These are phyloP conservation scores for Talaromyces adpressus DNA, from an alignment of 495 filamentous ascomycete species.

Conservation along the genomic window DNA sequence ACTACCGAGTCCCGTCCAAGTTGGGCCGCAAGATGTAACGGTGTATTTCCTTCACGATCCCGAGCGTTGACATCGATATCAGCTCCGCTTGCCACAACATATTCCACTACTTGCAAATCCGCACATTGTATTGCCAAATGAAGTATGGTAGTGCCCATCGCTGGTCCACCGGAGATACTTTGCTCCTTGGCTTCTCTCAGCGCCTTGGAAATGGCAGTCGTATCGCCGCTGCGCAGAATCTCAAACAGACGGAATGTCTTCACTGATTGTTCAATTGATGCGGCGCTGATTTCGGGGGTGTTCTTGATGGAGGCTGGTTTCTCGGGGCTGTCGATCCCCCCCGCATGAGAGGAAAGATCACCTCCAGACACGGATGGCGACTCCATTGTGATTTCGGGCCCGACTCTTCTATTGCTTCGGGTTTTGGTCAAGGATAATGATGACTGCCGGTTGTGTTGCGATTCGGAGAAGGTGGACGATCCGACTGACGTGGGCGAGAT, in stretches of 20 bases:
- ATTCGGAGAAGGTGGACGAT: conserved; percentile 22
- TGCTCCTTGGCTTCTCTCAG: conserved; percentile 61
- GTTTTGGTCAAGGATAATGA: conserved; percentile 19
- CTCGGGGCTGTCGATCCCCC: conserved; percentile 15
- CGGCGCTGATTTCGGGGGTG: conserved; percentile 22
- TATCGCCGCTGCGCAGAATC: conserved; percentile 82
- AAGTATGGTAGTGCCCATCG: conserved; percentile 80
- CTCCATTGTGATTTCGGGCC: conserved; percentile 16
- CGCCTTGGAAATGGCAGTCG: conserved; percentile 79
- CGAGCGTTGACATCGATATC: conserved; percentile 77
- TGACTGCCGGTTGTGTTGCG: conserved; percentile 3
- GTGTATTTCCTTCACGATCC: conserved; percentile 89
- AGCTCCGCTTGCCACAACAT: conserved; percentile 65
- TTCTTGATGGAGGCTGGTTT: conserved; percentile 26
- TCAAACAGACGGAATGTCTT: conserved; percentile 91
- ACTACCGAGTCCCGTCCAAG: conserved; percentile 76
- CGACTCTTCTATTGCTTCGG: conserved; percentile 24
- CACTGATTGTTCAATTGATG: conserved; percentile 88
- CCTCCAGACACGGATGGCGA: conserved; percentile 24
- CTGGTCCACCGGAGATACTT: conserved; percentile 19
- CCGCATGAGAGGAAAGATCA: conserved; percentile 17
- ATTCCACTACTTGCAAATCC: conserved; percentile 92
- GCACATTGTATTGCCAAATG: conserved; percentile 97
- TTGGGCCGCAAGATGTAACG: conserved; percentile 79
- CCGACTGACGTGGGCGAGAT: conserved; percentile 22